Evolutionary conservation across 768 basidiomycete species (phyloP).

Genomic region (Trametes cingulata): DNA sequence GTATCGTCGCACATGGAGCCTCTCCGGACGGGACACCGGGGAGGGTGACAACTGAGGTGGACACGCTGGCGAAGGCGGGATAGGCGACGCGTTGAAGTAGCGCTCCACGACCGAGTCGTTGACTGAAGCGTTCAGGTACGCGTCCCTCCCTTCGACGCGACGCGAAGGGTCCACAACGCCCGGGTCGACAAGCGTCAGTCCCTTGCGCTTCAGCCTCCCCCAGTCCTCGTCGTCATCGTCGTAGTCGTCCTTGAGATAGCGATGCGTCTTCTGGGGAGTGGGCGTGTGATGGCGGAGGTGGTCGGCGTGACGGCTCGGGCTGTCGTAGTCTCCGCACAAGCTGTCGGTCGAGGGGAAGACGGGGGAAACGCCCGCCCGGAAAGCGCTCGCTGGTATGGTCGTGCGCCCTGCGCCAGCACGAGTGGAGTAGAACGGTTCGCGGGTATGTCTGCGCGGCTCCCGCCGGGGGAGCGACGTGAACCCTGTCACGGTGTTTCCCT

Average conservation of each 20-base stretch:
- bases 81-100: constrained; percentile 28
- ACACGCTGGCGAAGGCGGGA: constrained; percentile 18
- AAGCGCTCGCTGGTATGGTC: constrained; percentile 17
- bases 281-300: not conserved
- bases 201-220: constrained; percentile 3
- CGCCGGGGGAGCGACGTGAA: constrained; percentile 2
- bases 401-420: not conserved
- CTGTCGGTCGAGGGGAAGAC: not conserved
- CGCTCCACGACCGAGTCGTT: constrained; percentile 26
- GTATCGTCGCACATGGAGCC: constrained; percentile 21
- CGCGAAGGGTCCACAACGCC: not conserved
- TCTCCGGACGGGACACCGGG: constrained; percentile 17
- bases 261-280: not conserved
- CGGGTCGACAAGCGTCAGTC: constrained; percentile 8
- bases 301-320: not conserved
- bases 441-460: constrained; percentile 17
- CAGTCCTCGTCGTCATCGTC: constrained; percentile 2
- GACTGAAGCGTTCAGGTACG: constrained; percentile 19
- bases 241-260: not conserved
- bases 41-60: not conserved
- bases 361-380: constrained; percentile 10
- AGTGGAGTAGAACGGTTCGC: constrained; percentile 19
- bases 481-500: not conserved
- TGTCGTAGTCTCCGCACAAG: not conserved
- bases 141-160: not conserved